Conservation (phyloP, 2,329 filamentous ascomycete species). For the Bipolaris oryzae region DNA sequence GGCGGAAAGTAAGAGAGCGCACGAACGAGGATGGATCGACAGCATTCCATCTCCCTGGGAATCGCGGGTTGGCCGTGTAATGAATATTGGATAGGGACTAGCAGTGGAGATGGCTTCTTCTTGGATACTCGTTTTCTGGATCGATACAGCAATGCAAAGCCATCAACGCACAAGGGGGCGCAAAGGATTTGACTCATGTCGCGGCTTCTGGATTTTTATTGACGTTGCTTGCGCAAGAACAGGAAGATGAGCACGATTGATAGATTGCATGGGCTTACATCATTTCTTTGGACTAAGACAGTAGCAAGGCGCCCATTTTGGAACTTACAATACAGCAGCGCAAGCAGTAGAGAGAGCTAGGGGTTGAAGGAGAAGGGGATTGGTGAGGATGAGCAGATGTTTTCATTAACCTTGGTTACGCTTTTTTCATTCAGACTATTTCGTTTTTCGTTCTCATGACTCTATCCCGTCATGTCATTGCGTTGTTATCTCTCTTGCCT, state of each 20-base stretch:
- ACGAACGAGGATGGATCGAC: not conserved
- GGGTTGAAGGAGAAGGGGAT: not conserved
- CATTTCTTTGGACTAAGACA: not conserved
- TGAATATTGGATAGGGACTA: slow-evolving; percentile 1
- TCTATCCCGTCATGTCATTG: too few relatives aligned
- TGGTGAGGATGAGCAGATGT: not conserved
- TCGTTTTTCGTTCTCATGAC: too few relatives aligned
- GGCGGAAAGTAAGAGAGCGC: slow-evolving; percentile 31
- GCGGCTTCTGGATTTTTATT: not conserved
- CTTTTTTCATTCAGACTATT: too few relatives aligned
- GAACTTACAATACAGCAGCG: not conserved
- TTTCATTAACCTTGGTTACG: not conserved
- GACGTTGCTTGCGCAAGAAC: not conserved
- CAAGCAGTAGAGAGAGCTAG: not conserved
- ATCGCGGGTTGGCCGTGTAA: not conserved
- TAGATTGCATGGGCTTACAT: not conserved
- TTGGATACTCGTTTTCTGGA: not conserved
- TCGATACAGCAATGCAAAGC: not conserved
- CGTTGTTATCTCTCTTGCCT: too few relatives aligned
- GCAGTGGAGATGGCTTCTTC: not conserved
- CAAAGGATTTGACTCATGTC: not conserved
- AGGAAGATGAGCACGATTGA: not conserved
- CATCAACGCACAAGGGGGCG: not conserved
- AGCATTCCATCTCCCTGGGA: not conserved
- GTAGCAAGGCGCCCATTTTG: not conserved